Evolutionary conservation across 768 basidiomycete species (phyloP).

Genomic region (Suillus luteus): DNA sequence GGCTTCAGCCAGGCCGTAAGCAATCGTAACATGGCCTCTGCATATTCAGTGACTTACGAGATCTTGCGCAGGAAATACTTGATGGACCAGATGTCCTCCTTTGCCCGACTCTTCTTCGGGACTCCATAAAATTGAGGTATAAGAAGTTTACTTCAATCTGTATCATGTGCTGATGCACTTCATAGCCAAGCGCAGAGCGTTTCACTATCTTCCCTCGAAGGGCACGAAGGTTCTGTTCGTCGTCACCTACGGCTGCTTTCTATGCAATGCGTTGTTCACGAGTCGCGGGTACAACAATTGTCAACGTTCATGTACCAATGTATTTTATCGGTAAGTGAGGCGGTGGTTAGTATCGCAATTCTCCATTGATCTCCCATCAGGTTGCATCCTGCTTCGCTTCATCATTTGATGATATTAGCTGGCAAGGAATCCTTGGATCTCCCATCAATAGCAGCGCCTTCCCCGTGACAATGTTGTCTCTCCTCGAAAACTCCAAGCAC

Average conservation of each 20-base stretch:
- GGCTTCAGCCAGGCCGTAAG: neutral
- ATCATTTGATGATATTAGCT: conserved; percentile 36
- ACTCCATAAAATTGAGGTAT: conserved; percentile 45
- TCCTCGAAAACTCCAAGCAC: conserved; percentile 37
- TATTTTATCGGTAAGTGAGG: conserved; percentile 41
- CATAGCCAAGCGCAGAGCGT: conserved; percentile 44
- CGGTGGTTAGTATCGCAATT: neutral
- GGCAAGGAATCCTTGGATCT: conserved; percentile 18
- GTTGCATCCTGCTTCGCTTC: conserved; percentile 46
- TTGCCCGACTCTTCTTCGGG: conserved; percentile 42
- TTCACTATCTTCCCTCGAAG: conserved; percentile 41
- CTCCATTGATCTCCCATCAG: conserved; percentile 31
- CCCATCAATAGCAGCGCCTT: conserved; percentile 17
- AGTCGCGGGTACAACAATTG: conserved; percentile 46
- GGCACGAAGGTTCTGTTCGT: conserved; percentile 41
- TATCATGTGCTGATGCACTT: conserved; percentile 9
- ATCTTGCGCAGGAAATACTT: conserved; percentile 18
- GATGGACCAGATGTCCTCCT: conserved; percentile 46
- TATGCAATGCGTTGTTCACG: conserved; percentile 41
- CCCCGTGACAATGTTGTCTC: conserved; percentile 28
- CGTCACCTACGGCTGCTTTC: conserved; percentile 40
- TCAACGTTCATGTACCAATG: conserved; percentile 41
- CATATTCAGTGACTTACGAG: conserved; percentile 7
- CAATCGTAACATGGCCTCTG: neutral
- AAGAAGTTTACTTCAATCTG: neutral